Evolutionary conservation across 352 stramenopile species (phyloP).

Genomic region (Phytophthora boehmeriae): DNA sequence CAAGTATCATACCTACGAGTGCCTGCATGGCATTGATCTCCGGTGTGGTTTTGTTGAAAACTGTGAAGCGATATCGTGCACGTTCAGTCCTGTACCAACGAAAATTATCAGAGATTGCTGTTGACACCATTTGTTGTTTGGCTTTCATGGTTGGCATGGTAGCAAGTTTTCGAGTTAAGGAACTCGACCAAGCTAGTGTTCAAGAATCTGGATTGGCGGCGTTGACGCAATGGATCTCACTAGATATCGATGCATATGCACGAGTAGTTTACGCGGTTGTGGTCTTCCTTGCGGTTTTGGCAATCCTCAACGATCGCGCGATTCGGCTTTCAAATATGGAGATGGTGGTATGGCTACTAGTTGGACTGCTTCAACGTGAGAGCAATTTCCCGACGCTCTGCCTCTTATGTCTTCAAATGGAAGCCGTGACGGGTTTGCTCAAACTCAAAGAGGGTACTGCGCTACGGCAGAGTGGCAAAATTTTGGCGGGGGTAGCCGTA

Average conservation of each 20-base stretch:
- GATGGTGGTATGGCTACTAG: conserved; percentile 68
- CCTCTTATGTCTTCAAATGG: conserved; percentile 56
- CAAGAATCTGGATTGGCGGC: conserved; percentile 5
- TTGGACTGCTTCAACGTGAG: conserved; percentile 61
- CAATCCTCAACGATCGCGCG: conserved; percentile 3
- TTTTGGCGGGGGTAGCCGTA: conserved; percentile 34
- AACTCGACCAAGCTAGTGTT: conserved; percentile 9
- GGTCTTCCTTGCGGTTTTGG: conserved; percentile 20
- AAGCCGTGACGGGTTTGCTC: conserved; percentile 34
- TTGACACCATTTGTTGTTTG: conserved; percentile 19
- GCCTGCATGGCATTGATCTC: conserved; percentile 46
- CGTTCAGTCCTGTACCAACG: conserved; percentile 1
- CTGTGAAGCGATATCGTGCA: background rate
- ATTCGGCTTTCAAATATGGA: conserved; percentile 35
- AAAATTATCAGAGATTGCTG: conserved; percentile 9
- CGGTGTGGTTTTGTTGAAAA: conserved; percentile 39
- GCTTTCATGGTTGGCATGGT: conserved; percentile 36
- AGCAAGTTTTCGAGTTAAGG: conserved; percentile 29
- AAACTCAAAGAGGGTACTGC: background rate
- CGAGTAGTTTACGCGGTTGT: conserved; percentile 51
- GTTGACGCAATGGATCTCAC: conserved; percentile 13
- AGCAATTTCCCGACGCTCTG: conserved; percentile 65
- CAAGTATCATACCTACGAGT: conserved; percentile 24
- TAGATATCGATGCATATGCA: conserved; percentile 47
- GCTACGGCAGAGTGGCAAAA: conserved; percentile 10